Conservation (phyloP, 805 yeast species). For the Myxozyma vanderwaltii region DNA sequence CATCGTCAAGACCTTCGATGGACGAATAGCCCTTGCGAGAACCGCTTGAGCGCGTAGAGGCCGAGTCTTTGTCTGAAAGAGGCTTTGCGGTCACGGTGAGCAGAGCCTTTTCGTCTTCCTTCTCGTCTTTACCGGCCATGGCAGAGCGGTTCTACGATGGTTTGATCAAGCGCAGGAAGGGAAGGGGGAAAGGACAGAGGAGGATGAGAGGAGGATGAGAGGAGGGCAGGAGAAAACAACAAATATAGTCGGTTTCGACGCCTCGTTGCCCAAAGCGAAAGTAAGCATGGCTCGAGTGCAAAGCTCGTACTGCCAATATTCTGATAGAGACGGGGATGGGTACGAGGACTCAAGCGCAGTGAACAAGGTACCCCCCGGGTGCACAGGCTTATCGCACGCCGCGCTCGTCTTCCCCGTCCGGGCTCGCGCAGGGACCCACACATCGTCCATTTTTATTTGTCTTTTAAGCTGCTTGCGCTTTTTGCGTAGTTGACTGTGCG, state of each 20-base stretch:
- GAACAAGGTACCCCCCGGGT: neutral
- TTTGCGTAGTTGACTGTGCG: no score
- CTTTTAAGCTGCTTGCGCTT: neutral
- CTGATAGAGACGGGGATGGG: neutral
- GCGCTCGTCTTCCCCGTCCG: neutral
- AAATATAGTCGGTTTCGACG: no score
- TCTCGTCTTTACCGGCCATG: conserved; percentile 3
- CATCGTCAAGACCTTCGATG: conserved; percentile 24
- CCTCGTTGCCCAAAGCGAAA: no score
- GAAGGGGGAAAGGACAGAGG: no score
- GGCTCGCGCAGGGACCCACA: conserved; percentile 6
- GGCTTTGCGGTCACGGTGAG: conserved; percentile 3
- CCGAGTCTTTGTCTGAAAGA: neutral
- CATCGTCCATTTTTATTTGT: no score
- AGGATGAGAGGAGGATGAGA: no score
- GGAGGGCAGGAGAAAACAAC: no score
- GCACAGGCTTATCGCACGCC: neutral
- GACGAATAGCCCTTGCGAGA: conserved; percentile 27
- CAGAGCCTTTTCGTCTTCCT: conserved; percentile 14
- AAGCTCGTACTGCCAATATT: no score
- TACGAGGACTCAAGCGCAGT: neutral
- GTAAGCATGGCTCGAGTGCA: no score
- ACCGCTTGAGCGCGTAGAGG: neutral
- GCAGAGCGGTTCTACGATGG: no score
- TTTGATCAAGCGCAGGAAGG: no score